Percentiles rank a stretch among this genome's conserved stretches.
Conservation (phyloP, 352 stramenopile genomes). For the Phytophthora crassamura region DNA sequence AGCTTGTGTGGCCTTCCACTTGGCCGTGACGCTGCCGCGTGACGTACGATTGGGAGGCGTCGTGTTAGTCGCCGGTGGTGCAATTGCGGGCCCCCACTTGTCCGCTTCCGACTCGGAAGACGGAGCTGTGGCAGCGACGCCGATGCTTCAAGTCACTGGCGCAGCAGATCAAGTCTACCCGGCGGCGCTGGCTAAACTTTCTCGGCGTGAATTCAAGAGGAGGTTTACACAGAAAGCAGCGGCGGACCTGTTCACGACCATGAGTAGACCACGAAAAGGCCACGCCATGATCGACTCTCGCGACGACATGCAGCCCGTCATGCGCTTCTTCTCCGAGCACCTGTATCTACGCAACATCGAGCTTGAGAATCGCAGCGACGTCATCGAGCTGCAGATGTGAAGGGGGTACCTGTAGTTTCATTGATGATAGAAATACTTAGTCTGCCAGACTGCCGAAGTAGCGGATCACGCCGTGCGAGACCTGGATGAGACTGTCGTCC, state of each 20-base stretch:
- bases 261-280: slow-evolving; percentile 35
- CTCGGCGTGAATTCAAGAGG: slow-evolving; percentile 25
- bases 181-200: slow-evolving; percentile 29
- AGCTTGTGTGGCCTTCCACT: slow-evolving; percentile 67
- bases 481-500: slow-evolving; percentile 92
- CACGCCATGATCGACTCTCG: slow-evolving; percentile 63
- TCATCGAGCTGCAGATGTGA: slow-evolving; percentile 60
- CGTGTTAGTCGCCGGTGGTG: slow-evolving; percentile 58
- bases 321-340: slow-evolving; percentile 65
- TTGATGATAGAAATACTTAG: slow-evolving; percentile 26
- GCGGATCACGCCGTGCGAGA: slow-evolving; percentile 89
- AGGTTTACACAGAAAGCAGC: slow-evolving; percentile 25
- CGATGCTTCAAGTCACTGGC: slow-evolving; percentile 54
- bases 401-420: slow-evolving; percentile 3
- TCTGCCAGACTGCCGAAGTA: slow-evolving; percentile 66
- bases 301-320: slow-evolving; percentile 64
- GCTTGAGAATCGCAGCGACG: slow-evolving; percentile 56
- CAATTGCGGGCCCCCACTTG: slow-evolving; percentile 43
- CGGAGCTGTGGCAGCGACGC: slow-evolving; percentile 38
- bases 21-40: slow-evolving; percentile 45
- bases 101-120: background rate
- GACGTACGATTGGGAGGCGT: slow-evolving; percentile 54
- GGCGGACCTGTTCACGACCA: slow-evolving; percentile 36
- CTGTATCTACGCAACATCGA: slow-evolving; percentile 59
- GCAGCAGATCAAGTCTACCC: slow-evolving; percentile 50